Conservation (phyloP, 1,284 basidiomycete genomes). For the Hemileia vastatrix region DNA sequence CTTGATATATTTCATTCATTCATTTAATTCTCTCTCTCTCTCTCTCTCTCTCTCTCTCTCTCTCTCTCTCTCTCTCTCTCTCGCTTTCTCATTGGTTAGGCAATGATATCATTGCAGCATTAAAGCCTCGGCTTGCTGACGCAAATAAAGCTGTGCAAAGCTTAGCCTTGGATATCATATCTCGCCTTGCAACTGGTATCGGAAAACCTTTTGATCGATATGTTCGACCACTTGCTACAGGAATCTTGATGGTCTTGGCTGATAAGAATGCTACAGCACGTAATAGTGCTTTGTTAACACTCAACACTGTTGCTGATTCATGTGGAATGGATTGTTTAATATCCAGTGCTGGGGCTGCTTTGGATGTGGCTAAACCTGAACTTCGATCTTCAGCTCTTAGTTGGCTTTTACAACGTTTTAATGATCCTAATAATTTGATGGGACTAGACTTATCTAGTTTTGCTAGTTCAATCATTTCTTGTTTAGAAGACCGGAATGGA, state of each 20-base stretch:
- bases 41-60: background rate
- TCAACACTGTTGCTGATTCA: slow-evolving; percentile 73
- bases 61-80: slow-evolving; percentile 4
- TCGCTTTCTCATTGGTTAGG: slow-evolving; percentile 49
- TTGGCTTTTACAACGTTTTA: slow-evolving; percentile 76
- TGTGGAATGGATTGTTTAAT: slow-evolving; percentile 75
- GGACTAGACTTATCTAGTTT: slow-evolving; percentile 65
- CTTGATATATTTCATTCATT: slow-evolving; percentile 2
- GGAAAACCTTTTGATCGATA: slow-evolving; percentile 90
- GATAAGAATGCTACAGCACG: slow-evolving; percentile 89
- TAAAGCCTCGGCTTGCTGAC: slow-evolving; percentile 82
- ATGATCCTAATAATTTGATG: slow-evolving; percentile 47
- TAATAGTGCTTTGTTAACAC: slow-evolving; percentile 62
- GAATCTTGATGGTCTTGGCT: slow-evolving; percentile 55
- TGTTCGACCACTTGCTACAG: slow-evolving; percentile 63
- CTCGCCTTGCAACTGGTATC: slow-evolving; percentile 84
- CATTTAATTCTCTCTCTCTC: slow-evolving; percentile 36
- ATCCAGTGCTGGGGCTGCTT: slow-evolving; percentile 61
- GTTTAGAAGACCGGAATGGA: slow-evolving; percentile 79
- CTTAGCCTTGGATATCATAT: slow-evolving; percentile 79
- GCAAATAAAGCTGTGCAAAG: slow-evolving; percentile 88
- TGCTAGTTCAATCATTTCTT: slow-evolving; percentile 61
- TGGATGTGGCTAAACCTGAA: slow-evolving; percentile 80
- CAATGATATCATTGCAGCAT: slow-evolving; percentile 67
- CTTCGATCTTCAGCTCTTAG: slow-evolving; percentile 72